phyloP scores from a whole-genome alignment of 2,329 filamentous ascomycete species.

The Fonsecaea pugnacius region DNA sequence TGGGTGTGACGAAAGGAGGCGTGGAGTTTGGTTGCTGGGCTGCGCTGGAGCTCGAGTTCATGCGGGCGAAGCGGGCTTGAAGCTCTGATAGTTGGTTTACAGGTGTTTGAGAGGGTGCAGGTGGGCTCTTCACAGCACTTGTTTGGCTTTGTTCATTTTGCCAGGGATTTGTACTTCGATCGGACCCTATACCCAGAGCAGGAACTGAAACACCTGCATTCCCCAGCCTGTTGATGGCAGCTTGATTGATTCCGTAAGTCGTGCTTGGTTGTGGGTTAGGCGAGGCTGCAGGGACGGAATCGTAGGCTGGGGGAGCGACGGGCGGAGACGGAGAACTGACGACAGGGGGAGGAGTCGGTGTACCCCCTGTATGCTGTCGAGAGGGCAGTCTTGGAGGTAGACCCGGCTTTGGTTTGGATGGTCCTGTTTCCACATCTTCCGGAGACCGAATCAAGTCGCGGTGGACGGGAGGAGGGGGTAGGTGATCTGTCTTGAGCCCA shows the following conservation, averaged over 20 bases:
- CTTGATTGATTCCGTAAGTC: conserved; percentile 57
- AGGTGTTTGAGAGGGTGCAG: conserved; percentile 29
- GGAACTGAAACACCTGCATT: conserved; percentile 79
- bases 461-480: conserved; percentile 70
- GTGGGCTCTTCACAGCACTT: conserved; percentile 40
- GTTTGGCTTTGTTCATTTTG: conserved; percentile 41
- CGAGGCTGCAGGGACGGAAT: conserved; percentile 29
- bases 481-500: conserved; percentile 68
- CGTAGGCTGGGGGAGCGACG: conserved; percentile 30
- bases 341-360: conserved; percentile 49
- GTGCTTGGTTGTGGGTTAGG: conserved; percentile 40
- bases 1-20: conserved; percentile 21
- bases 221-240: conserved; percentile 68
- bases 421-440: conserved; percentile 37
- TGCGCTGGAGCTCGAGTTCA: conserved; percentile 48
- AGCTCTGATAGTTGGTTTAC: conserved; percentile 64
- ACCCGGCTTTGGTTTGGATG: conserved; percentile 54
- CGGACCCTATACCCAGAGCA: conserved; percentile 69
- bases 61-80: conserved; percentile 67
- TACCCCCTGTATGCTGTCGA: conserved; percentile 58
- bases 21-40: conserved; percentile 31
- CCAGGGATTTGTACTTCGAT: conserved; percentile 31
- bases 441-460: conserved; percentile 45
- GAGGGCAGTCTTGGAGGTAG: conserved; percentile 74
- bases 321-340: conserved; percentile 37